Evolutionary conservation across 78 protist genomes (phyloP).

Genomic region (Acrasis kona): DNA sequence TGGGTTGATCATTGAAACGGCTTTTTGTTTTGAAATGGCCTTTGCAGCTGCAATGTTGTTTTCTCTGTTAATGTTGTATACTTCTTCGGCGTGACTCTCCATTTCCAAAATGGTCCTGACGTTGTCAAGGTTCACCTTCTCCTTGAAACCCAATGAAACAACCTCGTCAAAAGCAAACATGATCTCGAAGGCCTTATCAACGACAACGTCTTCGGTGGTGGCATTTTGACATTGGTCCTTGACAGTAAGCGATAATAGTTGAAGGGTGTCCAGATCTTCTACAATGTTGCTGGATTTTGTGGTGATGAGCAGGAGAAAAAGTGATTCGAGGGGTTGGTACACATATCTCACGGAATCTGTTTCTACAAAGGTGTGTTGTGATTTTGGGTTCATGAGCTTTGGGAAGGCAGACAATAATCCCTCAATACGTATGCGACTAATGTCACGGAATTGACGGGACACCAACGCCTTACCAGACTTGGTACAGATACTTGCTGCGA

Average conservation of each 20-base stretch:
- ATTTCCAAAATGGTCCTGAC: conserved; percentile 65
- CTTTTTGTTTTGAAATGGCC: conserved; percentile 31
- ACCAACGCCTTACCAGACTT: conserved; percentile 50
- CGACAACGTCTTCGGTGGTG: conserved; percentile 47
- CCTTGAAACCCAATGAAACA: conserved; percentile 56
- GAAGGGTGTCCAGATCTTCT: conserved; percentile 89
- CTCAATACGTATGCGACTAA: conserved; percentile 80
- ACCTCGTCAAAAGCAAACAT: conserved; percentile 92
- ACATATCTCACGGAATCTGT: conserved; percentile 88
- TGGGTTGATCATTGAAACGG: conserved; percentile 20
- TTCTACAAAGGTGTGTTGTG: conserved; percentile 88
- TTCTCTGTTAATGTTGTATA: conserved; percentile 3
- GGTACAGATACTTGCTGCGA: conserved; percentile 10
- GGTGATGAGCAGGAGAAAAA: conserved; percentile 76
- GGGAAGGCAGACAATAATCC: conserved; percentile 91
- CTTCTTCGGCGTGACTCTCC: conserved; percentile 85
- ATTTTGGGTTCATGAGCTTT: conserved; percentile 61
- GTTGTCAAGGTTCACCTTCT: conserved; percentile 50
- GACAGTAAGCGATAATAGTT: conserved; percentile 53
- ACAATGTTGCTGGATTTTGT: conserved; percentile 81
- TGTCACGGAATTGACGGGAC: conserved; percentile 86
- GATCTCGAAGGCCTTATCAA: conserved; percentile 56
- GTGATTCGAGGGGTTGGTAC: conserved; percentile 90
- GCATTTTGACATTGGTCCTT: conserved; percentile 14
- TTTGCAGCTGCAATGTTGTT: conserved; percentile 43